A percentile compares a stretch with the other conserved stretches of the same genome.
These are phyloP conservation scores for Quercus alba DNA, from an alignment of 306 rosid genomes.

Conservation along the genomic window DNA sequence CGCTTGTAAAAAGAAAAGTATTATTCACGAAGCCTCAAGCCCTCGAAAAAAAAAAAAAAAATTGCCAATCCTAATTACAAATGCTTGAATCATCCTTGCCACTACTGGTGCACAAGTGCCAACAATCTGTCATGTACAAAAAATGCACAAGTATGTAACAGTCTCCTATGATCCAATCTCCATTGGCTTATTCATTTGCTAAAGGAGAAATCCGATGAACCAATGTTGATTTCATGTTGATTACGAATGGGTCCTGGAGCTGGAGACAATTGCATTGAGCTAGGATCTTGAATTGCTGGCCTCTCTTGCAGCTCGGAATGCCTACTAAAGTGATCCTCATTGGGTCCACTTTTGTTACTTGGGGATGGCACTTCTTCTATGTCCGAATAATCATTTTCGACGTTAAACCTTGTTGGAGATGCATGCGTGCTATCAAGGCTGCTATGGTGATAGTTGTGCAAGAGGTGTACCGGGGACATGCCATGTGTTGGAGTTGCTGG, in stretches of 20 bases:
- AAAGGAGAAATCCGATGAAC: constrained; percentile 40
- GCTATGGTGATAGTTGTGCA: constrained; percentile 33
- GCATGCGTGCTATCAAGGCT: constrained; percentile 21
- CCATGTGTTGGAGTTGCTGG: constrained; percentile 55
- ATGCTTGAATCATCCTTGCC: no score
- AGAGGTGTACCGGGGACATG: constrained; percentile 66
- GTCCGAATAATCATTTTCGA: constrained; percentile 32
- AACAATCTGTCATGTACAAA: not conserved
- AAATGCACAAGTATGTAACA: not conserved
- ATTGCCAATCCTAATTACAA: no score
- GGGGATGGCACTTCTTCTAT: constrained; percentile 34
- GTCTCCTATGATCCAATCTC: not conserved
- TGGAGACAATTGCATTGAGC: constrained; percentile 21
- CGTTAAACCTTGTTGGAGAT: constrained; percentile 35
- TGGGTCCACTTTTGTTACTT: not conserved
- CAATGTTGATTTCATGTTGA: constrained; percentile 33
- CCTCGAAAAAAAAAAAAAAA: no score
- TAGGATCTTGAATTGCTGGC: constrained; percentile 19
- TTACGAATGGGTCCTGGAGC: not conserved
- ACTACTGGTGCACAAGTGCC: not conserved
- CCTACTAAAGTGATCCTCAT: constrained; percentile 15
- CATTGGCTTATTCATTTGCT: constrained; percentile 15
- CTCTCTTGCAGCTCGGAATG: constrained; percentile 2
- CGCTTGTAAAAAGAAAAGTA: no score
- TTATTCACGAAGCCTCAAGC: no score